Percentiles rank a stretch among this genome's conserved stretches.
Conservation (phyloP, 805 yeast genomes). For the Pichia eremophila region DNA sequence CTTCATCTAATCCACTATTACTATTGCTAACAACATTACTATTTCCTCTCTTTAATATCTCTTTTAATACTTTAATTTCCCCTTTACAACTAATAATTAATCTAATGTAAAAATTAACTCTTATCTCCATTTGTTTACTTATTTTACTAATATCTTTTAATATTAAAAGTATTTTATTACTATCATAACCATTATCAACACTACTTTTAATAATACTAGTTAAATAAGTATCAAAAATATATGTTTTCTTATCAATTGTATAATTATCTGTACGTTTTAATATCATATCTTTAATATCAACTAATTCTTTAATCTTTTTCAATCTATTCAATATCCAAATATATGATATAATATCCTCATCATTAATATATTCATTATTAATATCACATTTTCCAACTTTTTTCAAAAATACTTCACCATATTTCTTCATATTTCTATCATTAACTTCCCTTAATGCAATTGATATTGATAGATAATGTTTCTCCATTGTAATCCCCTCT, state of each 20-base stretch:
- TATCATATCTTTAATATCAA: neutral
- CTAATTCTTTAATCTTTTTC: neutral
- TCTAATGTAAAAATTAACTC: neutral
- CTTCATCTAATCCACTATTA: neutral
- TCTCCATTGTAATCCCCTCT: neutral
- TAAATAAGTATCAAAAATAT: conserved; percentile 2
- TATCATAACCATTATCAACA: neutral
- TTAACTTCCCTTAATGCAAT: neutral
- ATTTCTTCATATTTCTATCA: neutral
- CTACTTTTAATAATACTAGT: conserved; percentile 1
- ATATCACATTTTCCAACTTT: neutral
- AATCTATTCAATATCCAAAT: conserved; percentile 1
- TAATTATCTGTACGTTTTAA: neutral
- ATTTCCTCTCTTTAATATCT: too few relatives aligned
- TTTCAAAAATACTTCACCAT: neutral
- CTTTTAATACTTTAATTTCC: too few relatives aligned
- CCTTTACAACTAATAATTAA: neutral
- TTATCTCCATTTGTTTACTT: neutral
- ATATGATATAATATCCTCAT: conserved; percentile 4
- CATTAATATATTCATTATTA: neutral
- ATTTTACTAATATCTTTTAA: neutral
- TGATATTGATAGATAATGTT: conserved; percentile 1
- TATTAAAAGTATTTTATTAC: neutral
- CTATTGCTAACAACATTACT: neutral
- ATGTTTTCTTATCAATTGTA: neutral